phyloP scores from a whole-genome alignment of 2,329 filamentous ascomycete species.

The Chaetomiaceae sp. region DNA sequence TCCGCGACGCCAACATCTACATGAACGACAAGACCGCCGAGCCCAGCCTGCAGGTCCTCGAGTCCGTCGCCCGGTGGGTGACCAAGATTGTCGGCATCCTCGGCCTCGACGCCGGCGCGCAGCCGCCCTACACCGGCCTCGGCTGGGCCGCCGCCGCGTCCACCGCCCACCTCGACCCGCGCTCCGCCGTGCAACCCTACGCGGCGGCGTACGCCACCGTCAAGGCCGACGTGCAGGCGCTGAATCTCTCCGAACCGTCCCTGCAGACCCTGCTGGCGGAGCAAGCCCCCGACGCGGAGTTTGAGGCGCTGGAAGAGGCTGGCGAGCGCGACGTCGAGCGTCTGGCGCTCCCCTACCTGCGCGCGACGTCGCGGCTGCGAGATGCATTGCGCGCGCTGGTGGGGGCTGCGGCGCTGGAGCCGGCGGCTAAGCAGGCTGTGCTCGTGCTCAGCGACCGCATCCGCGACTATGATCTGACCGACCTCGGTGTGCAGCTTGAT shows the following conservation, averaged over 20 bases:
- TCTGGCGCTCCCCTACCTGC: conserved; percentile 50
- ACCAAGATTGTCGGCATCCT: conserved; percentile 81
- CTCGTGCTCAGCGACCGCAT: conserved; percentile 72
- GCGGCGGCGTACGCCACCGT: conserved; percentile 40
- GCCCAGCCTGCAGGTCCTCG: conserved; percentile 42
- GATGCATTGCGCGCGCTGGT: conserved; percentile 56
- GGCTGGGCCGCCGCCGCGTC: conserved; percentile 46
- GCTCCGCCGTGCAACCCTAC: conserved; percentile 31
- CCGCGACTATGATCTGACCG: conserved; percentile 73
- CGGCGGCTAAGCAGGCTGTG: conserved; percentile 58
- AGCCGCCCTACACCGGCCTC: conserved; percentile 48
- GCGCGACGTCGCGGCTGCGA: conserved; percentile 50
- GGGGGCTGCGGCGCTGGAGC: conserved; percentile 42
- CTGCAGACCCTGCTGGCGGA: conserved; percentile 38
- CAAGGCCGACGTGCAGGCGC: conserved; percentile 38
- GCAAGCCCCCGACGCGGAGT: conserved; percentile 41
- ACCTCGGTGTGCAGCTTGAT: conserved; percentile 81
- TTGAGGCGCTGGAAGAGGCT: conserved; percentile 37
- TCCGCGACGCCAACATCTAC: conserved; percentile 67
- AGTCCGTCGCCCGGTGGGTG: conserved; percentile 65
- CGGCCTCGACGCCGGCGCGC: conserved; percentile 64
- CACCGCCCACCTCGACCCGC: conserved; percentile 27
- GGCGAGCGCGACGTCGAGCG: conserved; percentile 48
- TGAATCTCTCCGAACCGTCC: conserved; percentile 44
- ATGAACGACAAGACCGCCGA: conserved; percentile 37